Conservation (phyloP, 1,139 yeast species). For the Pichia sp. region DNA sequence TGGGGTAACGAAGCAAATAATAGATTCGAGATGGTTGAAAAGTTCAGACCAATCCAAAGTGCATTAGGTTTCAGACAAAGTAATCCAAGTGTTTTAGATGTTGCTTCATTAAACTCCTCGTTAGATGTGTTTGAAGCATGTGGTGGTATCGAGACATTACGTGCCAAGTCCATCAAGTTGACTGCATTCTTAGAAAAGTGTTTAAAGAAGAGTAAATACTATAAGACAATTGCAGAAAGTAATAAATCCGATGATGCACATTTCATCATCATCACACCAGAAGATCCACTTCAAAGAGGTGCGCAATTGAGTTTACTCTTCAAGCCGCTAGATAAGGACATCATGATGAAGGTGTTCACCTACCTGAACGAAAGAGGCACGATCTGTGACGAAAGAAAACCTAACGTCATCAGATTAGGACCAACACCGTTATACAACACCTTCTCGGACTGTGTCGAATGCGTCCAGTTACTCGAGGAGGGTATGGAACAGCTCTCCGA, state of each 20-base stretch:
- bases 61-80: slow-evolving; percentile 90
- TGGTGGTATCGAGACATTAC: slow-evolving; percentile 62
- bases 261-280: slow-evolving; percentile 76
- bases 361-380: slow-evolving; percentile 57
- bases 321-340: slow-evolving; percentile 47
- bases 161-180: slow-evolving; percentile 55
- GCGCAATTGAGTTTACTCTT: slow-evolving; percentile 78
- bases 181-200: slow-evolving; percentile 56
- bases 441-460: slow-evolving; percentile 57
- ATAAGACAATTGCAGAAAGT: slow-evolving; percentile 34
- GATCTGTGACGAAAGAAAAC: slow-evolving; percentile 86
- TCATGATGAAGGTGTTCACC: slow-evolving; percentile 63
- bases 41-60: slow-evolving; percentile 74
- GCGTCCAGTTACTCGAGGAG: slow-evolving; percentile 45
- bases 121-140: slow-evolving; percentile 56
- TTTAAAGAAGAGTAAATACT: slow-evolving; percentile 45
- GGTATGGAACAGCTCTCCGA: slow-evolving; percentile 17
- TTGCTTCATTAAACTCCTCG: slow-evolving; percentile 67
- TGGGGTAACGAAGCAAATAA: slow-evolving; percentile 82
- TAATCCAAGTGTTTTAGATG: slow-evolving; percentile 88
- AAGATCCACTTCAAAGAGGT: slow-evolving; percentile 58
- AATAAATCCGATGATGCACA: slow-evolving; percentile 28
- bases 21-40: slow-evolving; percentile 78
- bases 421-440: slow-evolving; percentile 85
- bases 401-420: slow-evolving; percentile 81